Conservation (phyloP, 768 basidiomycete genomes). For the Kwoniella heveanensis region DNA sequence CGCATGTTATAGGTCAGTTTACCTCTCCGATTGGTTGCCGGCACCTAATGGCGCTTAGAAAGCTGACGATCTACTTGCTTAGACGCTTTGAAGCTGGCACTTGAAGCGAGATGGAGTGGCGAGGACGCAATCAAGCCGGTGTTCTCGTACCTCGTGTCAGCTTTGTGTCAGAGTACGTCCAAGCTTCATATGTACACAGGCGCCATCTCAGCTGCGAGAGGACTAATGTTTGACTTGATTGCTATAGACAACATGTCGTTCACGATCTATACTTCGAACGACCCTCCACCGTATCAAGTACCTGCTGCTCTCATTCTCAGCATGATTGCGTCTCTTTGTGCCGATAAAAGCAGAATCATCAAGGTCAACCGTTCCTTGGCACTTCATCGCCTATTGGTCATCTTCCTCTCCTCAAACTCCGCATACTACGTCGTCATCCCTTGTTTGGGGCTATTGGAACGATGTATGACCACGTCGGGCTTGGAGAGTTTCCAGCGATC, state of each 20-base stretch:
- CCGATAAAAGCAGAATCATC: conserved; percentile 62
- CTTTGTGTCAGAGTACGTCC: conserved; percentile 62
- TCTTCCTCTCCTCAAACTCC: conserved; percentile 78
- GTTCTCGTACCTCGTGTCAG: conserved; percentile 80
- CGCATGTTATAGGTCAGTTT: conserved; percentile 59
- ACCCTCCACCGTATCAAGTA: conserved; percentile 41
- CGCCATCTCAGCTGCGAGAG: too few species aligned
- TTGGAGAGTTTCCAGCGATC: conserved; percentile 76
- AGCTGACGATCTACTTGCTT: neutral
- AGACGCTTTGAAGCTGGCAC: conserved; percentile 40
- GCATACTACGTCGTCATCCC: conserved; percentile 58
- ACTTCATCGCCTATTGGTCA: conserved; percentile 72
- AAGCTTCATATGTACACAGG: conserved; percentile 19
- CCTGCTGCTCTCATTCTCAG: conserved; percentile 62
- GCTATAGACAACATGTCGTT: conserved; percentile 25
- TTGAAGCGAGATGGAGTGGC: conserved; percentile 48
- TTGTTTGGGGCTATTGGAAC: conserved; percentile 45
- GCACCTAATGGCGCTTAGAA: too few species aligned
- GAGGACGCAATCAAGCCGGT: conserved; percentile 69
- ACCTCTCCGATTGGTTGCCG: neutral
- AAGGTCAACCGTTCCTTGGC: conserved; percentile 77
- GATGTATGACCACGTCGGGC: conserved; percentile 59
- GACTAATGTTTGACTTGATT: neutral
- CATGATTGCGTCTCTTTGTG: conserved; percentile 67
- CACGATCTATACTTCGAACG: conserved; percentile 12